Evolutionary conservation across 2,329 filamentous ascomycete genomes (phyloP), one percentile per base, ranked within the genome.

Genomic region (Cladophialophora chaetospira): DNA sequence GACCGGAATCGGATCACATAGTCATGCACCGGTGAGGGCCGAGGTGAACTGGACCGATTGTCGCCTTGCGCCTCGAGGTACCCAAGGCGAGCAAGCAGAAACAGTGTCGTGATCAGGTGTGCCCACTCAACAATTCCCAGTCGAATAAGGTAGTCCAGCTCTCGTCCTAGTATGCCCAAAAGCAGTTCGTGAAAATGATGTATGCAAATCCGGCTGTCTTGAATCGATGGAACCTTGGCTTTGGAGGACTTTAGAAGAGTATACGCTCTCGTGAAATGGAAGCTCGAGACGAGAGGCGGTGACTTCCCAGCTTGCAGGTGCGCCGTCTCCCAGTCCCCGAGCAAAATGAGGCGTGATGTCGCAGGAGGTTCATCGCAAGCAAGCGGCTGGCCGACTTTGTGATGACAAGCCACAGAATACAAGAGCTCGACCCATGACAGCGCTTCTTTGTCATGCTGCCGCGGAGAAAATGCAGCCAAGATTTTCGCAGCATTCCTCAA

Each of bases 51-150:
- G 8, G 33, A 17, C 15, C 21, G 13, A 6, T 31, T 23, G 15
- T 8, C 10, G 6, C 26, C 23, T 2, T 2, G 1, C 23, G 15
- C 6, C 15, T 17, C 11, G 1, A 33, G 23, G 5, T 26, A 45
- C 25, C 56, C 60, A 29, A 60, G 36, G 19, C 54, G 45, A 17
- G 60, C 57, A 13, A 62, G 55, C 13, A 58, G 48, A 17, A 58
- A 62, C 15, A 62, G 25, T 8, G 53, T 54, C 21, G 59, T 62
- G 42, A 62, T 40, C 17, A 62, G 8, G 43, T 55, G 52, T 11
- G 35, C 44, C 59, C 59, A 62, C 25, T 62, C 59, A 11, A 54
- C 35, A 28, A 47, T 42, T 4, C 59, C 48, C 9, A 62, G 33
- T n/a, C 13, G 13, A 11, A 51, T 21, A 17, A 62, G 52, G 35